Base-by-base conservation (phyloP, 108 stramenopile species). In the Aurantiochytrium sp. region DNA sequence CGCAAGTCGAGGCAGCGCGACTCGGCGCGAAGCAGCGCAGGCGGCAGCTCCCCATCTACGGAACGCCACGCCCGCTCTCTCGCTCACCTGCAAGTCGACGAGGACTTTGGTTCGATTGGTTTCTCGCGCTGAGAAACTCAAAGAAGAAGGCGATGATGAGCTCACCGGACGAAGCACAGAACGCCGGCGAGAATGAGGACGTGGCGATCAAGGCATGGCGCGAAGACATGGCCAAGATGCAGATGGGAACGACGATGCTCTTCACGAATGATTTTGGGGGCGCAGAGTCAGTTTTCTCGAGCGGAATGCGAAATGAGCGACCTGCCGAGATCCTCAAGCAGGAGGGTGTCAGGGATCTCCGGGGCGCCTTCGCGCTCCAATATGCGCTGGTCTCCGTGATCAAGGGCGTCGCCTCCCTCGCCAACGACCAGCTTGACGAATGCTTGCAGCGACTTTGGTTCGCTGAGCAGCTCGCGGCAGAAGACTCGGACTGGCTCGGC, bases 371-470 rank as follows among this genome's bases (percentile, higher is more conserved):
- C 49, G 76, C 76, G n/a, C 76, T 83, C 10, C 76, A 83, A 45
- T 83, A 83, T 35, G 76, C 76, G 16, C 51, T 83, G 19, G 76
- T 83, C 1, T 83, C 76, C 18, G 76, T 83, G 51, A 83, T 83
- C 51, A 83, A 83, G 51, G 76, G 76, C 25, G 76, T 83, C 28
- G 76, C 76, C 76, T 83, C 76, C 6, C 28, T 83, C n/a, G 76
- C 76, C 6, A 83, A 83, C 51, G 76, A 83, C 76, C 76, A 83
- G 51, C 76, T 83, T 12, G 76, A 83, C 51, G 76, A 83, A 23
- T 83, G 76, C 28, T 23, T 83, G 51, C 76, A 83, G 51, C 6
- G 76, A 8, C 76, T 83, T 23, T 83, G 76, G 76, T 83, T 45
- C 28, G 76, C 76, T 6, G 76, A 83, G 76, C 49, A 83, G 51